A percentile compares a stretch with the other conserved stretches of the same genome.
Evolutionary conservation across 345 rosid genomes (phyloP).

Genomic region (Linum trigynum): DNA sequence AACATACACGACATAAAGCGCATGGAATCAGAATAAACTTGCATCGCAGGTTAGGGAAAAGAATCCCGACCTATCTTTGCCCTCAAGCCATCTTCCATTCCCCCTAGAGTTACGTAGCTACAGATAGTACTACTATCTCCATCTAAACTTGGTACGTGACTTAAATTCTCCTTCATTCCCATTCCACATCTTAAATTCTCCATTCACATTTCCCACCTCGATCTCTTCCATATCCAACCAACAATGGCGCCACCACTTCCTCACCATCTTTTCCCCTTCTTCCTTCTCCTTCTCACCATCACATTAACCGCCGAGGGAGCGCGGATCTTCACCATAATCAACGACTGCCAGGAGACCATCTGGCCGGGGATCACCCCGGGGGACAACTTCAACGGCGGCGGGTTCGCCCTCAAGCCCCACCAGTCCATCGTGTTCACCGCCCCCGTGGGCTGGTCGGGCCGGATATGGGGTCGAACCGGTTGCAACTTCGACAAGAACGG

Average conservation of each 20-base stretch:
- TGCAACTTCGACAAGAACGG: slow-evolving; percentile 5
- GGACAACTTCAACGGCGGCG: slow-evolving; percentile 9
- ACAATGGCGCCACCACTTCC: slow-evolving; percentile 8
- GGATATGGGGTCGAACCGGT: slow-evolving; percentile 2
- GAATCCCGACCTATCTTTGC: slow-evolving; percentile 28
- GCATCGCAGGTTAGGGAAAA: slow-evolving; percentile 33
- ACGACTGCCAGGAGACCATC: slow-evolving; percentile 1
- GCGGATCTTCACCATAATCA: slow-evolving; percentile 40
- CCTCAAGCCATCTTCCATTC: slow-evolving; percentile 7
- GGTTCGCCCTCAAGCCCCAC: neutral
- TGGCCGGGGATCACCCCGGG: neutral
- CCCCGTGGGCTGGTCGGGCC: slow-evolving; percentile 5
- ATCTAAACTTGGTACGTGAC: no score
- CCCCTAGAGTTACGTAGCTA: no score
- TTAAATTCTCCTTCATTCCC: neutral
- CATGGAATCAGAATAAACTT: slow-evolving; percentile 37
- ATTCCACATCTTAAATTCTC: no score
- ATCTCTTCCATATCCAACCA: neutral
- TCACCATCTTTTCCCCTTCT: slow-evolving; percentile 31
- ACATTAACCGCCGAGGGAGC: slow-evolving; percentile 14
- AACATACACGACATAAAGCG: slow-evolving; percentile 5
- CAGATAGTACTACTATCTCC: no score
- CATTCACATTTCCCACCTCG: no score
- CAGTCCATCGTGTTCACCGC: slow-evolving; percentile 4
- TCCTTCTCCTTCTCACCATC: neutral